phyloP scores from a whole-genome alignment of 2,329 filamentous ascomycete species.

The Coniochaeta pulveracea region DNA sequence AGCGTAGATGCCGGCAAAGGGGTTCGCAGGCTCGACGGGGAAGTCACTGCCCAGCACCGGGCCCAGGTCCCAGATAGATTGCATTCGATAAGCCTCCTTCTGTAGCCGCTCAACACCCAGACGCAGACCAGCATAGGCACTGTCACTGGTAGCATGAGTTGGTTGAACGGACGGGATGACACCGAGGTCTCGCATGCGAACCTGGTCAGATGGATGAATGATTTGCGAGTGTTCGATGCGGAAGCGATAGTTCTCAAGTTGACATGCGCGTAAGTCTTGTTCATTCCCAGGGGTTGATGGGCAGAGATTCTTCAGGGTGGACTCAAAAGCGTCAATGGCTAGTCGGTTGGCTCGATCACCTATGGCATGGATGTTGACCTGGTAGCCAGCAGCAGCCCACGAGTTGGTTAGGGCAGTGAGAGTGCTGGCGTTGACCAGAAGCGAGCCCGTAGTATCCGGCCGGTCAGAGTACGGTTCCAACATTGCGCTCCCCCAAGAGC shows the following conservation, averaged over 20 bases:
- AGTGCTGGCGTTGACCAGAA: conserved; percentile 53
- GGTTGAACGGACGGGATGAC: conserved; percentile 61
- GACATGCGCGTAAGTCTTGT: conserved; percentile 33
- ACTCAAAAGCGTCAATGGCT: conserved; percentile 50
- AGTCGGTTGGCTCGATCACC: conserved; percentile 58
- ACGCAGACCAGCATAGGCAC: conserved; percentile 51
- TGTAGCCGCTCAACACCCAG: conserved; percentile 44
- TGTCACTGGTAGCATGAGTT: conserved; percentile 62
- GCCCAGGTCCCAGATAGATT: conserved; percentile 39
- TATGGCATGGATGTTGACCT: conserved; percentile 64
- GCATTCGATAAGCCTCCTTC: conserved; percentile 55
- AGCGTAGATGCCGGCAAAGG: conserved; percentile 59
- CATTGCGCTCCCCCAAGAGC: conserved; percentile 61
- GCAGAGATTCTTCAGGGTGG: conserved; percentile 42
- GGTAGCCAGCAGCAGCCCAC: conserved; percentile 51
- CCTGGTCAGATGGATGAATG: conserved; percentile 54
- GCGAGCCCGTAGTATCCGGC: conserved; percentile 47
- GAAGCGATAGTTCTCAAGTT: conserved; percentile 39
- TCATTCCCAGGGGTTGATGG: conserved; percentile 20
- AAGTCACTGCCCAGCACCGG: conserved; percentile 59
- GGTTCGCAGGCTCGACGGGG: conserved; percentile 57
- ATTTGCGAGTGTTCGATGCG: conserved; percentile 64
- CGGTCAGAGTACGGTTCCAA: conserved; percentile 60
- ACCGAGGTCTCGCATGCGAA: conserved; percentile 42
- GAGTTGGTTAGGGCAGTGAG: conserved; percentile 39